phyloP scores from a whole-genome alignment of 345 rosid genomes.

The Salix exigua region DNA sequence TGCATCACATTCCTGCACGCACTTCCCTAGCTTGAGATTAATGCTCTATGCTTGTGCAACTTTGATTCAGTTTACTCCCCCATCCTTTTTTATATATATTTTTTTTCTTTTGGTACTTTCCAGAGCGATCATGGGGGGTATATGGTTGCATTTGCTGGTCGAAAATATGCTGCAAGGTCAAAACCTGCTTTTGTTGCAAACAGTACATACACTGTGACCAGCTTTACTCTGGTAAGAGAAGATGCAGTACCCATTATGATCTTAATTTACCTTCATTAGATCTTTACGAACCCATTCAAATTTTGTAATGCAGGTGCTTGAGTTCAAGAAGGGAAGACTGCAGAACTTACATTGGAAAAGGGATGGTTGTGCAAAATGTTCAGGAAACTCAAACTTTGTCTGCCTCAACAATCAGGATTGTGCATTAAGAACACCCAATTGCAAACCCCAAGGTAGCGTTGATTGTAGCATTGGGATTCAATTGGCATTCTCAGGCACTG shows the following conservation, averaged over 20 bases:
- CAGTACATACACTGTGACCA: conserved; percentile 55
- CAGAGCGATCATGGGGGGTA: conserved; percentile 60
- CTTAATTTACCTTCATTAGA: background rate
- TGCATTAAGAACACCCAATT: conserved; percentile 60
- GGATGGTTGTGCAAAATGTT: conserved; percentile 82
- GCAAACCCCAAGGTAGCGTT: conserved; percentile 62
- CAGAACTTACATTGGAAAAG: conserved; percentile 93
- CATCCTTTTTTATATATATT: background rate
- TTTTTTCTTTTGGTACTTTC: background rate
- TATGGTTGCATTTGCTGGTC: conserved; percentile 93
- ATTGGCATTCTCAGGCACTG: conserved; percentile 93
- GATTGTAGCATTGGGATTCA: conserved; percentile 98
- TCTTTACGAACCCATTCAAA: background rate
- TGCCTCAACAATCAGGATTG: conserved; percentile 87
- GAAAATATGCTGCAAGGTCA: conserved; percentile 92
- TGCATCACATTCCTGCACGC: too few species aligned
- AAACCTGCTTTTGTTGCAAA: conserved; percentile 63
- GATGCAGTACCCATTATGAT: background rate
- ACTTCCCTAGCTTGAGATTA: background rate
- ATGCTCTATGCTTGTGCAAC: background rate
- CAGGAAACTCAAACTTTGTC: conserved; percentile 49
- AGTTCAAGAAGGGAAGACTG: conserved; percentile 86
- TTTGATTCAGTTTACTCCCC: background rate
- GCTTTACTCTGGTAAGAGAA: conserved; percentile 70
- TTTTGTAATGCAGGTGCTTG: conserved; percentile 62